These are phyloP conservation scores for Talaromyces piceae DNA, from an alignment of 2,329 filamentous ascomycete genomes.

Conservation along the genomic window DNA sequence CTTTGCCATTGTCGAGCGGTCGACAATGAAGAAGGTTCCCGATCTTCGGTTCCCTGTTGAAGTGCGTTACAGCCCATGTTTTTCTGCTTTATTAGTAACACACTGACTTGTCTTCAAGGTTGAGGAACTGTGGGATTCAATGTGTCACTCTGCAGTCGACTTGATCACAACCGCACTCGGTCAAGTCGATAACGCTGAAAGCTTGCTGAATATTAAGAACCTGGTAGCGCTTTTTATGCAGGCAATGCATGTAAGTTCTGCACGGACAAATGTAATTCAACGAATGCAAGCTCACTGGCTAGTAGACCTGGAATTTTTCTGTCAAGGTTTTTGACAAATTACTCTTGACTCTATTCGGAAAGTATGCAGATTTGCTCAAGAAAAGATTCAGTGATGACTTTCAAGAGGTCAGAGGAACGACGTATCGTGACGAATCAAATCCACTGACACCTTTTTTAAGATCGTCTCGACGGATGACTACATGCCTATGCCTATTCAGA, in stretches of 20 bases:
- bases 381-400: slow-evolving; percentile 91
- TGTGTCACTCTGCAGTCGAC: slow-evolving; percentile 80
- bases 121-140: slow-evolving; percentile 97
- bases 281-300: background rate
- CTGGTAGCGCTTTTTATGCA: slow-evolving; percentile 91
- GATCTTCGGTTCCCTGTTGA: slow-evolving; percentile 76
- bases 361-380: slow-evolving; percentile 87
- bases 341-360: slow-evolving; percentile 81
- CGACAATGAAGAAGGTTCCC: slow-evolving; percentile 79
- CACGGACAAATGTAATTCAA: slow-evolving; percentile 6
- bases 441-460: slow-evolving; percentile 21
- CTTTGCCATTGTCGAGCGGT: slow-evolving; percentile 92
- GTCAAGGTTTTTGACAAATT: slow-evolving; percentile 75
- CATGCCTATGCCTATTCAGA: slow-evolving; percentile 98
- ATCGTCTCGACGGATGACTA: slow-evolving; percentile 91
- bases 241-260: slow-evolving; percentile 74
- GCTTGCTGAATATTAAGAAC: slow-evolving; percentile 88
- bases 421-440: background rate
- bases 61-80: slow-evolving; percentile 43
- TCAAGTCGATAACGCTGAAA: slow-evolving; percentile 78
- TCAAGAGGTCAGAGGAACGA: slow-evolving; percentile 57
- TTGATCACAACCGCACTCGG: slow-evolving; percentile 73
- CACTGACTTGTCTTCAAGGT: slow-evolving; percentile 46
- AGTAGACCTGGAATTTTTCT: slow-evolving; percentile 82
- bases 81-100: background rate